Base-by-base conservation (phyloP, 495 filamentous ascomycete genomes). In the Durotheca rogersii region DNA sequence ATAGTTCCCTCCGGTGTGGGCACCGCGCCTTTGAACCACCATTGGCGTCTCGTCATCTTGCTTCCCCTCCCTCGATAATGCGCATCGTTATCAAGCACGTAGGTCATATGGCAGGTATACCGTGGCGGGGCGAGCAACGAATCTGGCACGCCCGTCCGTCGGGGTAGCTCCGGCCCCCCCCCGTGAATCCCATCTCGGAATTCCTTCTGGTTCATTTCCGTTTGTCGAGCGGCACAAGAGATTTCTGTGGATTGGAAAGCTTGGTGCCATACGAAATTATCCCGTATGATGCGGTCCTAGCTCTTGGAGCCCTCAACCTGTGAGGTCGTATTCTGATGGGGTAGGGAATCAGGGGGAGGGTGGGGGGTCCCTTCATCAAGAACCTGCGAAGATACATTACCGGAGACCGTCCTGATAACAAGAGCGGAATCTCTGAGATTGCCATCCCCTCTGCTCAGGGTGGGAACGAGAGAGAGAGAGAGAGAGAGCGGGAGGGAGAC, bases 31-130 rank as follows among this genome's bases (percentile, higher is more conserved):
- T n/a, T n/a, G n/a, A n/a, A n/a, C n/a, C n/a, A n/a, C n/a, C n/a
- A n/a, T n/a, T n/a, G n/a, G n/a, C n/a, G 32, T 39, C 31, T 37
- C 27, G 41, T 30, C 4, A 34, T 45, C n/a, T 30, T 32, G 31
- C 17, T 17, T 12, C 6, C 15, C 36, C 19, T 30, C 42, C 19
- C 19, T 35, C 14, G 23, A 27, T 27, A 4, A 9, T 27, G 9
- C 23, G 9, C 9, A 27, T 27, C 23, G 9, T 9, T 27, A 9
- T 4, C 9, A 27, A 27, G 23, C 9, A 27, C 9, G 23, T 27
- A 9, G 23, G 9, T 9, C 23, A 27, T 9, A 27, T 27, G 4
- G 23, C 9, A 27, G 23, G 23, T 27, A 27, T 27, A 27, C 9
- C 4, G 23, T 9, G 9, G 9, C 23, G 23, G 23, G 23, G 9